Evolutionary conservation across 2,329 filamentous ascomycete species (phyloP).

Genomic region (Nectriaceae sp.): DNA sequence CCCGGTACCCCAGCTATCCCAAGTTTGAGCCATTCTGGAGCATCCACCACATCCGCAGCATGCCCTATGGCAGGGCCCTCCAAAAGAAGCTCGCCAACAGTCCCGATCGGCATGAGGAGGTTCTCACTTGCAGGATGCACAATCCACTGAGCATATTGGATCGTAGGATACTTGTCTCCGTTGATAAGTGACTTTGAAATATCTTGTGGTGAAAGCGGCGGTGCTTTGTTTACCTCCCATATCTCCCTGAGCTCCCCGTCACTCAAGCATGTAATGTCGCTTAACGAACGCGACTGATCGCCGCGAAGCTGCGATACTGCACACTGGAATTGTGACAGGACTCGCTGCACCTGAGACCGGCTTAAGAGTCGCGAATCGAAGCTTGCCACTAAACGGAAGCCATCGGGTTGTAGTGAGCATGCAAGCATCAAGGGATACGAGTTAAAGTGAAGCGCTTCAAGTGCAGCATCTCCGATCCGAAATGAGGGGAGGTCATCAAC

Average conservation of each 20-base stretch:
- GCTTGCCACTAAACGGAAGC: too few species aligned
- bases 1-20: constrained; percentile 16
- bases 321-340: too few species aligned
- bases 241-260: too few species aligned
- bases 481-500: constrained; percentile 43
- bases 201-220: too few species aligned
- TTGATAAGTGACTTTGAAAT: too few species aligned
- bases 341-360: too few species aligned
- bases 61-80: constrained; percentile 32
- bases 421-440: constrained; percentile 65
- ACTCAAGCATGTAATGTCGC: too few species aligned
- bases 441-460: constrained; percentile 58
- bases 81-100: constrained; percentile 39
- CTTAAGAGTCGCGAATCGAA: too few species aligned
- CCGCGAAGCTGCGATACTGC: too few species aligned
- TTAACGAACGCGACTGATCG: too few species aligned
- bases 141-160: constrained; percentile 30
- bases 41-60: constrained; percentile 7
- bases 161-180: constrained; percentile 22
- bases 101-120: constrained; percentile 32
- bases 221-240: too few species aligned
- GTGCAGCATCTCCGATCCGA: constrained; percentile 55
- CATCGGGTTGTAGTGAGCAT: too few species aligned
- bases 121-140: constrained; percentile 26
- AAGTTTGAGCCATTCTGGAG: constrained; percentile 25